Base-by-base conservation (phyloP, 2,329 filamentous ascomycete genomes). In the Colletotrichum spinosum region DNA sequence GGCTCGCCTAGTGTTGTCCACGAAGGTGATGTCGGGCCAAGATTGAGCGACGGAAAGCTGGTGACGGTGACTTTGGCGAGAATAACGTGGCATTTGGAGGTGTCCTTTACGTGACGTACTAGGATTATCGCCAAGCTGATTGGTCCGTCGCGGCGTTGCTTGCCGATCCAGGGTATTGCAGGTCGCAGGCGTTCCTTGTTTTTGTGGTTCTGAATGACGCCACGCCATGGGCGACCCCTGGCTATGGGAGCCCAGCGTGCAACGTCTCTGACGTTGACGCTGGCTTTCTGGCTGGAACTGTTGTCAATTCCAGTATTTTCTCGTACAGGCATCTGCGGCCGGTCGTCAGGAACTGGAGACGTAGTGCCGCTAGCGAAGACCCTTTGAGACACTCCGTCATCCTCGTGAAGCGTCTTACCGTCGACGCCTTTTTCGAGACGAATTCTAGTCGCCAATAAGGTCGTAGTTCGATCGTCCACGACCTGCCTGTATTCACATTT, bases 181-280 rank as follows among this genome's bases (percentile, higher is more conserved):
- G 58, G 58, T 57, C 48, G 58, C 58, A 53, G 25, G 35, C 49
- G 25, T 66, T 66, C 53, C 63, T 53, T 66, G 63, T 66, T 66
- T 59, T 66, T 63, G 58, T 63, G 52, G 63, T 49, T 39, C 48
- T 53, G 53, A 53, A 66, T 66, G 63, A 66, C 63, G 63, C 58
- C 53, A 66, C 59, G 63, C 59, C 58, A 38, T 63, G 48, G 38
- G 49, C 37, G 50, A 53, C 37, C 62, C 61, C 62, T 45, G 45
- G 39, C 51, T 35, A 25, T 15, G 41, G 42, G 41, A 65, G 42
- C 44, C 52, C 52, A 44, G 63, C 58, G 25, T 57, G 49, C 58
- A 66, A 57, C 62, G 62, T 65, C 58, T 62, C 52, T 52, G 41
- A 37, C 52, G 44, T 38, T 44, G 8, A 13, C 17, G 33, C 13